Evolutionary conservation across 1,139 yeast genomes (phyloP), one percentile per base, ranked within the genome.

Genomic region (Meyerozyma smithsonii): DNA sequence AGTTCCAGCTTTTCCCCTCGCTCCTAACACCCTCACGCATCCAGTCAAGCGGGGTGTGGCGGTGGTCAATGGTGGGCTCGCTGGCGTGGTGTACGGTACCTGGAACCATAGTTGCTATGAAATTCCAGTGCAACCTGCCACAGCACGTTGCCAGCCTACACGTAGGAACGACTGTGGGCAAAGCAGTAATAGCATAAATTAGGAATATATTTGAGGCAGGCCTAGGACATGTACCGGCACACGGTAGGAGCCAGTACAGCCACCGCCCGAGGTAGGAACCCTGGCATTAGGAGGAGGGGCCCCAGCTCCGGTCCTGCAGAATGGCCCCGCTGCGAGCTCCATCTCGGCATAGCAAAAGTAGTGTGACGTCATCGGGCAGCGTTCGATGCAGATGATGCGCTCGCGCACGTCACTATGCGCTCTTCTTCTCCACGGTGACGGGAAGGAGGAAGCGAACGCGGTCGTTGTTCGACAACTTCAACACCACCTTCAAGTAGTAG

Each of bases 401-500:
- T 16, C 21, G n/a, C n/a, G n/a, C n/a, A n/a, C n/a, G n/a, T n/a
- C n/a, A 4, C 12, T 14, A 18, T 4, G 20, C 34, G 8, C 34
- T 16, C 21, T 30, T 16, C 21, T 30, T 30, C 21, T 30, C 34
- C 34, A 30, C 34, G 4, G 34, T 17, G 21, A 30, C 15, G 20
- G 34, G 34, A 30, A 30, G 34, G 8, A 30, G 21, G 20, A 30
- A 30, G 21, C 21, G 20, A 11, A 54, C 41, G 19, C 38, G 44
- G 11, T 57, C 59, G 28, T 52, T 52, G 37, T 52, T 54, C 35
- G 46, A 45, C 37, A 56, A 42, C 24, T 40, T 42, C 8, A 56
- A 37, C 23, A 44, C 46, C 7, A 59, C 42, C 33, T 46, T 43
- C 8, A 56, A 32, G 35, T 53, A 56, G 46, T 59, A 59, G 44